Evolutionary conservation across 805 yeast genomes (phyloP).

Genomic region (Lipomyces orientalis): DNA sequence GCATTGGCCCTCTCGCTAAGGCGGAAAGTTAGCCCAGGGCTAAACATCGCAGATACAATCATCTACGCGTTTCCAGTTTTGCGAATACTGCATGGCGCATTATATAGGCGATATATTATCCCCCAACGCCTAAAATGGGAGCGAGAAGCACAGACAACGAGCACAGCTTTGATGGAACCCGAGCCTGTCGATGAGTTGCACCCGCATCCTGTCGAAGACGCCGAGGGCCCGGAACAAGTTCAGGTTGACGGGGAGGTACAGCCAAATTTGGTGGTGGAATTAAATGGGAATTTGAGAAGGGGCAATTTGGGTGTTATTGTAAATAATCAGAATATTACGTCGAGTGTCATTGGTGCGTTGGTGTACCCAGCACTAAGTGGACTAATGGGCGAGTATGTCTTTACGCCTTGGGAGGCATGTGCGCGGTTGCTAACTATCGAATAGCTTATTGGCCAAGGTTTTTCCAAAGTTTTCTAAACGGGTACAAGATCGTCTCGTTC

Average conservation of each 20-base stretch:
- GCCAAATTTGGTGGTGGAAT: background rate
- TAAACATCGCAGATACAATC: background rate
- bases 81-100: conserved; percentile 5
- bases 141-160: background rate
- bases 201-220: background rate
- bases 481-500: conserved; percentile 14
- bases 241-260: conserved; percentile 4
- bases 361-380: conserved; percentile 25
- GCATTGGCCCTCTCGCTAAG: background rate
- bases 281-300: background rate
- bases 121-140: conserved; percentile 10
- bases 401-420: background rate
- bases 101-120: background rate
- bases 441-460: conserved; percentile 15
- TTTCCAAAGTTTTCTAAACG: conserved; percentile 15
- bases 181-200: background rate
- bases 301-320: conserved; percentile 5
- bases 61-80: background rate
- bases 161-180: background rate
- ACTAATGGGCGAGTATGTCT: conserved; percentile 25
- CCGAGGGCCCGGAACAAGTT: background rate
- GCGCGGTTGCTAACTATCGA: conserved; percentile 1
- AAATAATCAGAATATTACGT: conserved; percentile 8
- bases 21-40: background rate
- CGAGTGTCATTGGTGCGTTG: conserved; percentile 22